Evolutionary conservation across 2,329 filamentous ascomycete species (phyloP), one percentile per base, ranked within the genome.

Genomic region (Myriosclerotinia curreyana): DNA sequence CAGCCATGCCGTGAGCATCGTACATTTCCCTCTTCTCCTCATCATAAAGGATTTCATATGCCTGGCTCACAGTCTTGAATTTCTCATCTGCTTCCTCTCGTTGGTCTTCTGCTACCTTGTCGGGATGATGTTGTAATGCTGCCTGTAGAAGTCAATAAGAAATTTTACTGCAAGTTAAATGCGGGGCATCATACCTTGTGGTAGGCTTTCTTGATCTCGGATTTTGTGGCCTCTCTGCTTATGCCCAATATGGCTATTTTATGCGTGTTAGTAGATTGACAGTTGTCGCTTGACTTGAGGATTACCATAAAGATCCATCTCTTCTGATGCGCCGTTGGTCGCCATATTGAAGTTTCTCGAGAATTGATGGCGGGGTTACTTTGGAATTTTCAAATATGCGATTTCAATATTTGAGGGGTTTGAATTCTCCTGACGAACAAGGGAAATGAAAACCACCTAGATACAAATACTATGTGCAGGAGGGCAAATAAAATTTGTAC

Each of bases 21-120:
- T 99, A 99, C 67, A 96, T 79, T 64, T 90, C 84, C 73, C 95
- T 89, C 77, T 96, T 97, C 67, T 98, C 87, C 68, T 98, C 94
- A 82, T 99, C 94, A 79, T 86, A 89, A 64, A 99, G 91, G 75
- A 99, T 98, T 76, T 99, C 95, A 81, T 99, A 99, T 71, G 95
- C 95, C 79, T 96, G 89, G 66, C 90, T 93, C 65, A 96, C 88
- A 63, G 87, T 81, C 80, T 99, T 99, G 86, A 99, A 99, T 74
- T 88, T 92, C 74, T 87, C 83, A 77, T 98, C 95, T 66, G 95
- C 92, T 70, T 89, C 90, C 75, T 87, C 88, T 71, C 94, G 89
- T 74, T 93, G 87, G 36, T 90, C 86, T 77, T 94, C 91, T 71
- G 92, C 82, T 64, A 96, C 95, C 80, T 99, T 99, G 80, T 99